Evolutionary conservation across 495 filamentous ascomycete species (phyloP), one percentile per base, ranked within the genome.

Genomic region (Pyronema domesticum): DNA sequence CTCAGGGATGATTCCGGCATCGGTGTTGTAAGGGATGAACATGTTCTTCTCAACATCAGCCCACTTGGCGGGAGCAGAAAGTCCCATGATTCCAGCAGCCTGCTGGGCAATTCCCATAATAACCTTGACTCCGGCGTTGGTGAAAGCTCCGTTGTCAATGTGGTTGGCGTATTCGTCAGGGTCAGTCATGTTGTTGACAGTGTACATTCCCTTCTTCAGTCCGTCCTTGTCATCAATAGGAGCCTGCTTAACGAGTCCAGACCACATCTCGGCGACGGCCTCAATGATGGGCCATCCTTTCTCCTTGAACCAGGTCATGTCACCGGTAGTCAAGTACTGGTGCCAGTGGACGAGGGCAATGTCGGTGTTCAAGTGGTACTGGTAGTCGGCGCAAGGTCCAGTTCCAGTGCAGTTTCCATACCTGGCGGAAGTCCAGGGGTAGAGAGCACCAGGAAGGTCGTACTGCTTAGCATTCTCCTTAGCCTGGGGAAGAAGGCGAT

Each of bases 141-240:
- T 87, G 61, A 77, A 88, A 19, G 79, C 83, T 43, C 80, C 80
- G 18, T 84, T 83, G 59, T 82, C 74, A 15, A 83, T 65, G 34
- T 78, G 70, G 59, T 88, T 87, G 6, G 81, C 82, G 60, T 83
- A 85, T 66, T 85, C 81, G 61, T 85, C 81, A 14, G 83, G 83
- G 67, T 88, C 83, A 0, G 83, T 88, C 74, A 84, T 83, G 58
- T 88, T 88, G n/a, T 60, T 56, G 7, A 79, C 59, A 39, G 64
- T 67, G 43, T 71, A 79, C 52, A 66, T 60, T 9, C 68, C 69
- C 34, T 51, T 56, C 19, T 56, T 30, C 3, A 64, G 43, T 0
- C 62, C 62, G 33, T 64, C 62, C 8, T 55, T 57, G 6, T 67
- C 71, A 0, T 71, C 72, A 23, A 63, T 58, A 59, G 75, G 72